These are phyloP conservation scores for Collariella sp. DNA, from an alignment of 495 filamentous ascomycete genomes.

Conservation along the genomic window DNA sequence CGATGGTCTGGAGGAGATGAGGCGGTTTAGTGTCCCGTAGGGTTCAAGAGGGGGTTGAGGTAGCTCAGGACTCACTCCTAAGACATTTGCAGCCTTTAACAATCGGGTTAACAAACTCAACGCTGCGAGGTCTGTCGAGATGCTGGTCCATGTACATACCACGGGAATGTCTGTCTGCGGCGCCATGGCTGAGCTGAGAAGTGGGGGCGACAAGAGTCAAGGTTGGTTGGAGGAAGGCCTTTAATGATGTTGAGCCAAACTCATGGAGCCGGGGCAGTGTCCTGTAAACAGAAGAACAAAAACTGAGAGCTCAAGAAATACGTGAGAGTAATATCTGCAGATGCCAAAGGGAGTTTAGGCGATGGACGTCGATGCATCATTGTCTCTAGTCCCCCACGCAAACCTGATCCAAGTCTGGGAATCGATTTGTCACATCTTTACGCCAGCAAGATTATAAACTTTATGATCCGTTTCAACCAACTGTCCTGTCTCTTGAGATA, in stretches of 20 bases:
- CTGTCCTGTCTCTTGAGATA: too few species aligned
- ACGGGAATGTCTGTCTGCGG: conserved; percentile 38
- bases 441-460: not conserved
- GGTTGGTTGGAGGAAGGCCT: too few species aligned
- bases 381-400: not conserved
- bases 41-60: not conserved
- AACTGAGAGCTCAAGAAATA: too few species aligned
- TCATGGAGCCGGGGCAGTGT: too few species aligned
- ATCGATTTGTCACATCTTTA: not conserved
- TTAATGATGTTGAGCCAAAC: too few species aligned
- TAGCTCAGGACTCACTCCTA: conserved; percentile 33
- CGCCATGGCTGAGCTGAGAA: conserved; percentile 26
- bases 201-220: not conserved
- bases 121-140: too few species aligned
- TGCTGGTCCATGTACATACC: conserved; percentile 19
- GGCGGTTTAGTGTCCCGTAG: not conserved
- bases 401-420: not conserved
- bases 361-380: not conserved
- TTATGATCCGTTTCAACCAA: too few species aligned
- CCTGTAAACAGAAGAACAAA: too few species aligned
- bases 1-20: conserved; percentile 29
- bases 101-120: not conserved
- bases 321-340: too few species aligned
- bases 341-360: not conserved
- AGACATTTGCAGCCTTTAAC: conserved; percentile 38